A percentile compares a stretch with the other conserved stretches of the same genome.
phyloP scores from a whole-genome alignment of 257 asterid species.

The Marsdenia floribunda region DNA sequence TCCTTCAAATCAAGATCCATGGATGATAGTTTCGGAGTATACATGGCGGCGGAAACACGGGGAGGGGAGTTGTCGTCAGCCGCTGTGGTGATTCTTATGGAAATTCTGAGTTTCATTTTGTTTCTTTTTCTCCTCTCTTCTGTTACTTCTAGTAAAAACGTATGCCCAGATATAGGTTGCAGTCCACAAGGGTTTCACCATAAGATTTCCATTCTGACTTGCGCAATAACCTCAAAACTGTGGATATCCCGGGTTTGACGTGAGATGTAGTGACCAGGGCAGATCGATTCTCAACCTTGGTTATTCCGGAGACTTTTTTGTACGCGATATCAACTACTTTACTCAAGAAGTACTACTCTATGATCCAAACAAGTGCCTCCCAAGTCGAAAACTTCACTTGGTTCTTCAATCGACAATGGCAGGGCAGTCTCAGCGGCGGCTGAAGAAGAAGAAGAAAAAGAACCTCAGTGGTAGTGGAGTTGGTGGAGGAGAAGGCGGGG shows the following conservation, averaged over 20 bases:
- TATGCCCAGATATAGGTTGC: constrained; percentile 29
- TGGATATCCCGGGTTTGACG: constrained; percentile 49
- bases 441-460: too few relatives aligned
- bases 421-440: too few relatives aligned
- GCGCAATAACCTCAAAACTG: constrained; percentile 32
- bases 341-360: constrained; percentile 47
- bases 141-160: constrained; percentile 25
- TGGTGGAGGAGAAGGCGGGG: too few relatives aligned
- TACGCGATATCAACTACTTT: constrained; percentile 46
- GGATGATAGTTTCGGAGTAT: too few relatives aligned
- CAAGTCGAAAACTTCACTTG: too few relatives aligned
- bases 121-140: constrained; percentile 25
- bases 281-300: constrained; percentile 39
- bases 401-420: too few relatives aligned
- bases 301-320: constrained; percentile 42
- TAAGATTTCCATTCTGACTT: constrained; percentile 46
- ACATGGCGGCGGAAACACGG: too few relatives aligned
- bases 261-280: constrained; percentile 25
- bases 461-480: too few relatives aligned
- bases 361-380: constrained; percentile 58
- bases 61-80: too few relatives aligned
- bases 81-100: too few relatives aligned
- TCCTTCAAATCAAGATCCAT: too few relatives aligned
- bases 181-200: constrained; percentile 9
- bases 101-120: constrained; percentile 19